phyloP scores from a whole-genome alignment of 129 eudicot genomes.

The Solidago caesia region DNA sequence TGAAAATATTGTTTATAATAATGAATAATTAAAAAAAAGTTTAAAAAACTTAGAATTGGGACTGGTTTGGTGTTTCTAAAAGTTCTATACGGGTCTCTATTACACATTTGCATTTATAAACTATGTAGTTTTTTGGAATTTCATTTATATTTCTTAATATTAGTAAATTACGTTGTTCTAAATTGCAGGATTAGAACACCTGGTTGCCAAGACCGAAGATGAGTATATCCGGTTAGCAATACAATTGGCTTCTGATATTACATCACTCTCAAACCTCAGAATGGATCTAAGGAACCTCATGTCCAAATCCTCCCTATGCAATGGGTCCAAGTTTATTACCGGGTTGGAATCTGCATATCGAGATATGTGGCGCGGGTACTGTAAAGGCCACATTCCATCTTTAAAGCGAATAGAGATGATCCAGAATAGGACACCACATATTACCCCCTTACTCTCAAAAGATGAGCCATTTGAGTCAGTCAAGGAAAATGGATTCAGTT shows the following conservation, averaged over 20 bases:
- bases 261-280: conserved; percentile 70
- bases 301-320: conserved; percentile 83
- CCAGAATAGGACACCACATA: conserved; percentile 43
- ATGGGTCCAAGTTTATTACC: conserved; percentile 61
- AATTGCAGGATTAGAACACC: conserved; percentile 58
- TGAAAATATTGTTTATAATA: no score
- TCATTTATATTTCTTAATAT: neutral
- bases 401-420: conserved; percentile 49
- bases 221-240: conserved; percentile 75
- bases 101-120: no score
- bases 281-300: conserved; percentile 74
- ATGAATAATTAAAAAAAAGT: no score
- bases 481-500: conserved; percentile 56
- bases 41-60: no score
- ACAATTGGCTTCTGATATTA: conserved; percentile 68
- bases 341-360: conserved; percentile 76
- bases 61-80: no score
- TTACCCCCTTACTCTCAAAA: conserved; percentile 26
- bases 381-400: conserved; percentile 82
- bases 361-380: conserved; percentile 76
- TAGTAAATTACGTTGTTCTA: neutral
- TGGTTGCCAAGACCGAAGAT: conserved; percentile 86
- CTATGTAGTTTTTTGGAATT: no score
- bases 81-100: no score
- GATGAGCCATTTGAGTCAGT: conserved; percentile 33